Evolutionary conservation across 768 basidiomycete species (phyloP), one percentile per base, ranked within the genome.

Genomic region (Lactifluus rugatus): DNA sequence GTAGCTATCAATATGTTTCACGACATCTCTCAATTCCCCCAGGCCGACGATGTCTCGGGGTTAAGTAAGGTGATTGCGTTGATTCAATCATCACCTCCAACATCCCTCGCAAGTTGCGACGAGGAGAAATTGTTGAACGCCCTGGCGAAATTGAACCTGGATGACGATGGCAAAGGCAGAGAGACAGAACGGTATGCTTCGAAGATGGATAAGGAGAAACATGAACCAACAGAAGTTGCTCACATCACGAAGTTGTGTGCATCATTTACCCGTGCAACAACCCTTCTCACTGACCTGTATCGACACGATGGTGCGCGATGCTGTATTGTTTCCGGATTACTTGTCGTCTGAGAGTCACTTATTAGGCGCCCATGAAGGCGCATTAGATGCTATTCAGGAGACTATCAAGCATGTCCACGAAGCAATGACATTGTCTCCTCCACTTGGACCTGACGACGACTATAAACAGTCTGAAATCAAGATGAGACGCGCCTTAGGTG

Each of bases 401-500:
- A 56, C 32, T 31, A 63, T 11, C 17, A 46, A 37, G 3, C 48
- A 56, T 26, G 52, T 65, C 19, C 44, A 51, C 13, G 48, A 52
- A 36, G 47, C 41, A 11, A 34, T 39, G 2, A 31, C 32, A 11
- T 9, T 42, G 5, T 44, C 28, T 9, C 42, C 60, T 23, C 56
- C 46, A 47, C 60, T 49, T 39, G 64, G 26, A 53, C 59, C 41
- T 23, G 69, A 72, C 44, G 71, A 72, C n/a, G 75, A 78, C 21
- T 42, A 72, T 19, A 52, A 52, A 9, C 75, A 77, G 2, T 70
- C 74, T 32, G 70, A 70, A 19, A 75, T 72, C 21, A 88, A 86
- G 67, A 70, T 84, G 14, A 78, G 81, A 51, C 76, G 84, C 25
- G 79, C 82, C 0, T 60, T 88, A 11, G 86, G 87, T 66, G 73